Base-by-base conservation (phyloP, 2,329 filamentous ascomycete species). In the Elsinoe perseae region DNA sequence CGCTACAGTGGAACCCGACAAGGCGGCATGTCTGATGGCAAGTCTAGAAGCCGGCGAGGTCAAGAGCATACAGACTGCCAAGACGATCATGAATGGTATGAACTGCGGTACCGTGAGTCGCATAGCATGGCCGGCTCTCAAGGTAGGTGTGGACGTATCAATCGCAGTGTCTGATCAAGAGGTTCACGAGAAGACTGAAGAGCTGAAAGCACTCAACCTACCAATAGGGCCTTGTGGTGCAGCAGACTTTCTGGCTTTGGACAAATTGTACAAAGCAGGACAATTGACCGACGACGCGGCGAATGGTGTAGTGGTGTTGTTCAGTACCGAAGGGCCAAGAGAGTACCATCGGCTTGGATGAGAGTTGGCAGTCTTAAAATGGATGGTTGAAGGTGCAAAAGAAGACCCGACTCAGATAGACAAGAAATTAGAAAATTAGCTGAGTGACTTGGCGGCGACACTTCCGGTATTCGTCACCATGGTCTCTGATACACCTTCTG, bases 1-100 rank as follows among this genome's bases (percentile, higher is more conserved):
- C n/a, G 63, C 89, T 2, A 73, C 83, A 0, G 87, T 89, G 0
- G 88, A 92, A 66, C 82, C 87, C 0, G 81, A 84, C 16, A 81
- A 79, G 0, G 86, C 80, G 27, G 77, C 81, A 0, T 84, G 80
- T 60, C 67, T 87, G 6, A 75, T 75, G 57, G 73, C 75, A 32
- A 82, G 79, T 30, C 67, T 86, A 1, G 66, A 73, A 16, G 68
- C 67, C 0, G 80, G 79, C 0, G 62, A 75, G 32, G 69, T 76
- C 2, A 74, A 72, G 0, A 67, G 77, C 0, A 75, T 86, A 1
- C 57, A 67, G 6, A 87, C 84, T 0, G 73, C 72, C 0, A 70
- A 79, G 2, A 89, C 84, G 0, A 87, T 87, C 62, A 89, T 90
- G 85, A 77, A 78, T 36, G 86, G 86, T 0, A 80, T 90, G 72